Evolutionary conservation across 805 yeast species (phyloP), one percentile per base, ranked within the genome.

Genomic region (Kuraishia hungarica): DNA sequence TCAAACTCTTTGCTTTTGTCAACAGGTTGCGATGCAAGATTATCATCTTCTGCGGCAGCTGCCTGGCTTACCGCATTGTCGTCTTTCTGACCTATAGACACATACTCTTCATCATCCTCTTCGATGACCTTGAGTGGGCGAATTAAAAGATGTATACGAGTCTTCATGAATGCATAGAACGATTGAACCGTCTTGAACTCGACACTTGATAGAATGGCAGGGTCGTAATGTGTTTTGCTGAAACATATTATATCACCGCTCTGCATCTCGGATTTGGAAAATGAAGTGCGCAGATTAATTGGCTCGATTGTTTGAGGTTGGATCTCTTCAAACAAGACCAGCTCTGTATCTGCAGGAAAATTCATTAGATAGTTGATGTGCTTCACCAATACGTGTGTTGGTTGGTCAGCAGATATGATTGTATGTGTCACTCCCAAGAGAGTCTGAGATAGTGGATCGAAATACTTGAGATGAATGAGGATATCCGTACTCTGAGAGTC

Each of bases 361-460:
- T 74, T 75, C 60, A 83, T 71, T 7, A 78, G 59, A 24, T 65
- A 59, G 54, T 73, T 73, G 10, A 86, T 55, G 1, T 72, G 64
- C 13, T 75, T 74, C 2, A 73, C 59, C 19, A 85, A 57, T 2
- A 69, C 64, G 0, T 72, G 70, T 6, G 85, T 67, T 0, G 66
- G 62, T 21, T 78, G 80, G 51, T 77, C 78, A 53, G 76, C 77
- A 13, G 76, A 67, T 1, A 87, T 82, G 20, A 75, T 68, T 2
- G 76, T 65, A 61, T 88, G 87, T 0, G 88, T 79, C 20, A 87
- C 69, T 1, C 96, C 96, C n/a, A 66, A 68, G n/a, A 89, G 65
- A 4, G 73, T 66, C 64, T 83, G 86, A 0, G 69, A 61, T 2
- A 65, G 64, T 1, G 75, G 77, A 63, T 90, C 92, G 69, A 86